Percentiles rank a stretch among this genome's conserved stretches.
phyloP scores from a whole-genome alignment of 2,329 filamentous ascomycete species.

The Fusarium sp. region DNA sequence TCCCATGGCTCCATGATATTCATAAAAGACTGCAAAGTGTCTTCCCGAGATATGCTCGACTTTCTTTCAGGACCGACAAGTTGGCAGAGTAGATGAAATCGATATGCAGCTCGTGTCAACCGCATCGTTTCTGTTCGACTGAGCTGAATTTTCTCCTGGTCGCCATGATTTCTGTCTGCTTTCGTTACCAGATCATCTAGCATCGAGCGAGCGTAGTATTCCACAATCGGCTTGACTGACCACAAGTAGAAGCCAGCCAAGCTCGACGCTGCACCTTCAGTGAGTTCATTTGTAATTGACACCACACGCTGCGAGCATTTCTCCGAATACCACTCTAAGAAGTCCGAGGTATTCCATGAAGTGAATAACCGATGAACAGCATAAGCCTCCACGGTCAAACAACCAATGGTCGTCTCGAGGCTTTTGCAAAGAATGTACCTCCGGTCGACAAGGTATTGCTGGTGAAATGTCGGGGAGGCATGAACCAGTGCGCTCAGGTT shows the following conservation, averaged over 20 bases:
- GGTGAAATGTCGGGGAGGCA: conserved; percentile 20
- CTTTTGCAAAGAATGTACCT: conserved; percentile 11
- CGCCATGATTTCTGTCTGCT: not conserved
- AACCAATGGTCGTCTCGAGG: conserved; percentile 12
- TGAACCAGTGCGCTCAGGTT: conserved; percentile 16
- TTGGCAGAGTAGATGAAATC: conserved; percentile 22
- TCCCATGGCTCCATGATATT: not conserved
- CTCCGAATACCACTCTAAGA: not conserved
- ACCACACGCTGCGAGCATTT: not conserved
- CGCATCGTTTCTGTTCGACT: conserved; percentile 14
- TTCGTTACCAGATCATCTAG: not conserved
- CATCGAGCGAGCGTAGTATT: not conserved
- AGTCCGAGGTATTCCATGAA: not conserved
- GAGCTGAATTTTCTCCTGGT: not conserved
- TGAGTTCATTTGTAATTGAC: not conserved
- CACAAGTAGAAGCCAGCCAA: not conserved
- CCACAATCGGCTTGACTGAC: not conserved
- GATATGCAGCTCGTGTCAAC: conserved; percentile 22
- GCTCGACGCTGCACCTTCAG: not conserved
- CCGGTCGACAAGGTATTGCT: conserved; percentile 18
- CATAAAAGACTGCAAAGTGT: not conserved
- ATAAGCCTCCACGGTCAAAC: conserved; percentile 8
- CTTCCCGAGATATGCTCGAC: not conserved
- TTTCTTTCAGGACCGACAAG: not conserved
- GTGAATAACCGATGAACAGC: conserved; percentile 1